Evolutionary conservation across 768 basidiomycete genomes (phyloP).

Genomic region (Tylopilus intermedius): DNA sequence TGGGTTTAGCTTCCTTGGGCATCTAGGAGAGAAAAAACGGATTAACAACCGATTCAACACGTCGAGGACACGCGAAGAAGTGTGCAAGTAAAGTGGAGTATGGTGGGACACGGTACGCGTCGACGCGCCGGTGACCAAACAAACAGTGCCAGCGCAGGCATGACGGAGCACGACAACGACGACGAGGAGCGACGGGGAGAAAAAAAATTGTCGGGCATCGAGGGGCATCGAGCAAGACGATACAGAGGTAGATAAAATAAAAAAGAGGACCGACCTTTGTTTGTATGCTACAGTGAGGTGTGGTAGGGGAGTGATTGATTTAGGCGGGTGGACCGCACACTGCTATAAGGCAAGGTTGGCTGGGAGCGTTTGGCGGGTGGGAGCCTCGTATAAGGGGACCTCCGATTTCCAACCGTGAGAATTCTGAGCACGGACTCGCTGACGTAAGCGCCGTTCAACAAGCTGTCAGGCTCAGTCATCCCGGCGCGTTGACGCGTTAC

Average conservation of each 20-base stretch:
- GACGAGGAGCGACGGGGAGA: slow-evolving; percentile 8
- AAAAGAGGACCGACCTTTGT: slow-evolving; percentile 25
- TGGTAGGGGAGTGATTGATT: slow-evolving; percentile 25
- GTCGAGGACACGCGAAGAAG: slow-evolving; percentile 30
- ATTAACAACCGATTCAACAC: slow-evolving; percentile 39
- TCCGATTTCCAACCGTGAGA: slow-evolving; percentile 31
- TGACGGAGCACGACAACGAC: slow-evolving; percentile 27
- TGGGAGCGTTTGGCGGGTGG: slow-evolving; percentile 35
- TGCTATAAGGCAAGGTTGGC: slow-evolving; percentile 37
- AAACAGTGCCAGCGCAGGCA: slow-evolving; percentile 25
- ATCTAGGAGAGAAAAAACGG: slow-evolving; percentile 44
- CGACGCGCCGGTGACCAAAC: slow-evolving; percentile 39
- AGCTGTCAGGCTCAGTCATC: slow-evolving; percentile 18
- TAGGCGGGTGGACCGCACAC: slow-evolving; percentile 32
- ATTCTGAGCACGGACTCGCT: slow-evolving; percentile 33
- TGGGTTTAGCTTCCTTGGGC: slow-evolving; percentile 76
- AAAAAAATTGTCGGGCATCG: slow-evolving; percentile 15
- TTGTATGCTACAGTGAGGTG: slow-evolving; percentile 25
- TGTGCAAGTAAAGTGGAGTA: slow-evolving; percentile 29
- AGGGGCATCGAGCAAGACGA: slow-evolving; percentile 21
- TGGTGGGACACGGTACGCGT: slow-evolving; percentile 27
- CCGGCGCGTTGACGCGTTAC: slow-evolving; percentile 21
- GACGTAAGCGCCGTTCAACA: slow-evolving; percentile 33
- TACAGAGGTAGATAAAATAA: slow-evolving; percentile 19
- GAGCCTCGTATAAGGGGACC: slow-evolving; percentile 34